phyloP scores from a whole-genome alignment of 148 eudicot species.

The Chenopodium formosanum region DNA sequence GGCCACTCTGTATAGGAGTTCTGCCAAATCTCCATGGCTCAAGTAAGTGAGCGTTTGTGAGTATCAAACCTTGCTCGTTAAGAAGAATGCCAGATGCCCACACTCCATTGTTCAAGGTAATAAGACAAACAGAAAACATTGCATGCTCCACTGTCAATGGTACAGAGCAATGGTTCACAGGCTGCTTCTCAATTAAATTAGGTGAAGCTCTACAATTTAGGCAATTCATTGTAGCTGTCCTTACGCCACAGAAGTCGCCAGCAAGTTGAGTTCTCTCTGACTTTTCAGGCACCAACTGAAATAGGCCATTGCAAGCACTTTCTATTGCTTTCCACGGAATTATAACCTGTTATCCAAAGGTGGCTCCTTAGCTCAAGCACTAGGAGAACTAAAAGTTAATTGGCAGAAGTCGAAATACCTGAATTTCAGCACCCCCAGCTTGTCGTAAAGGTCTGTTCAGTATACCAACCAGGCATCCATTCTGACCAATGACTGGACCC shows the following conservation, averaged over 20 bases:
- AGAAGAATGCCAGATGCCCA: constrained; percentile 98
- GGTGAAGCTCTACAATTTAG: constrained; percentile 19
- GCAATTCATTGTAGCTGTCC: constrained; percentile 25
- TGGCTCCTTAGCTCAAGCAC: constrained; percentile 8
- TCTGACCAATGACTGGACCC: constrained; percentile 69
- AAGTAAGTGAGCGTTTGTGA: constrained; percentile 94
- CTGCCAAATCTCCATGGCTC: constrained; percentile 94
- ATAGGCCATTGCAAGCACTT: constrained; percentile 56
- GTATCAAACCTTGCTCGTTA: constrained; percentile 74
- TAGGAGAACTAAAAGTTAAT: not conserved
- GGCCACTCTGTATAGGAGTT: constrained; percentile 42
- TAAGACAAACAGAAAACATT: constrained; percentile 72
- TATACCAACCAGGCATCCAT: constrained; percentile 65
- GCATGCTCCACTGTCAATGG: constrained; percentile 59
- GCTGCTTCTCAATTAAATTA: constrained; percentile 25
- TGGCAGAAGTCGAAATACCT: constrained; percentile 46
- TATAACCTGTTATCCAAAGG: constrained; percentile 60
- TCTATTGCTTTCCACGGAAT: constrained; percentile 92
- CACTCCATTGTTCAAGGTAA: constrained; percentile 67
- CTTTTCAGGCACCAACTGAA: constrained; percentile 37
- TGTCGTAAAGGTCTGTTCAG: constrained; percentile 81
- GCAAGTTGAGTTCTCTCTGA: constrained; percentile 22
- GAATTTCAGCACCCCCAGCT: constrained; percentile 83
- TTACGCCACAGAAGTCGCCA: constrained; percentile 27
- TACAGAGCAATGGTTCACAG: constrained; percentile 15